Percentiles rank a stretch among this genome's conserved stretches.
phyloP scores from a whole-genome alignment of 257 asterid species.

The Handroanthus guayacan region DNA sequence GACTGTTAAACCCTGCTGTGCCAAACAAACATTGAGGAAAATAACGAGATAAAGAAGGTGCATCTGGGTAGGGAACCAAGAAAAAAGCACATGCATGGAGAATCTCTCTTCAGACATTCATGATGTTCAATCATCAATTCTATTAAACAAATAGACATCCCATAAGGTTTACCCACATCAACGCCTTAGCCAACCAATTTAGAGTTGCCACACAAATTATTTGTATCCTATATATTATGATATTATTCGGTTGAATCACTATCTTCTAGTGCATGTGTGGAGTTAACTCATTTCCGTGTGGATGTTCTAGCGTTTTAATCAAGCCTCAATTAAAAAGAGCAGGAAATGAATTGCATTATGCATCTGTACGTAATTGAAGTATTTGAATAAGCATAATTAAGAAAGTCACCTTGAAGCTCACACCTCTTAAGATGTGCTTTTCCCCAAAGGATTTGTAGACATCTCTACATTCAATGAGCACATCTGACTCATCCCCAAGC shows the following conservation, averaged over 20 bases:
- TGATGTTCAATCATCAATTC: not conserved
- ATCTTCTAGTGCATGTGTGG: conserved; percentile 6
- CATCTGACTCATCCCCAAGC: conserved; percentile 67
- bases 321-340: conserved; percentile 1
- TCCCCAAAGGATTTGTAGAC: conserved; percentile 94
- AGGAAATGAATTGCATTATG: not conserved
- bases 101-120: conserved; percentile 6
- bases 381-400: conserved; percentile 22
- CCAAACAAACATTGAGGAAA: not conserved
- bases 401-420: conserved; percentile 90
- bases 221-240: not conserved
- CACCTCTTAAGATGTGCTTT: conserved; percentile 90
- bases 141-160: not conserved
- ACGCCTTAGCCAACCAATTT: conserved; percentile 3
- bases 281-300: not conserved
- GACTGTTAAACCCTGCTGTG: conserved; percentile 13
- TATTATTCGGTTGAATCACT: not conserved
- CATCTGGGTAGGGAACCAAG: not conserved
- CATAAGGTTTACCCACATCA: not conserved
- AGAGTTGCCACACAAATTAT: not conserved
- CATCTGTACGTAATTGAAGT: not conserved
- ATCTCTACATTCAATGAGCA: conserved; percentile 92
- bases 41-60: not conserved
- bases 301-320: not conserved
- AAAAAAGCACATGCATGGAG: not conserved